These are phyloP conservation scores for Fusarium verticillioides DNA, from an alignment of 2,329 filamentous ascomycete genomes.

Conservation along the genomic window DNA sequence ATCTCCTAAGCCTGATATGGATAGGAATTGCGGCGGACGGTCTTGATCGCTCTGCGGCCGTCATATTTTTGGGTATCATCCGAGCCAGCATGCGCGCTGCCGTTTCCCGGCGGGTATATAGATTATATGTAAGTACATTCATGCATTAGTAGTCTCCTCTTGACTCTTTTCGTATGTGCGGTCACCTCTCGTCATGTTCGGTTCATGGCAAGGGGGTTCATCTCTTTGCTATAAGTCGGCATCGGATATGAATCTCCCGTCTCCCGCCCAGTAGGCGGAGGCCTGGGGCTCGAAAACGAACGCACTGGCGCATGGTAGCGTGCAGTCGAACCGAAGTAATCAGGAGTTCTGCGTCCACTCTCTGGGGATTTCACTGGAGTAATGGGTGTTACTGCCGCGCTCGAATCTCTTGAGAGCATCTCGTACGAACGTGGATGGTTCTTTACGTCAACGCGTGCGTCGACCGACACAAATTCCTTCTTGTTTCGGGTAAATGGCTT, in stretches of 20 bases:
- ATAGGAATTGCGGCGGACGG: not conserved
- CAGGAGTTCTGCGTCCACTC: slow-evolving; percentile 60
- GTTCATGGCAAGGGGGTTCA: slow-evolving; percentile 69
- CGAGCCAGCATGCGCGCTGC: not conserved
- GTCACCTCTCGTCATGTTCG: slow-evolving; percentile 55
- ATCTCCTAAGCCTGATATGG: not conserved
- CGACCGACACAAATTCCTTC: slow-evolving; percentile 89
- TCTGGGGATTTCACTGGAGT: slow-evolving; percentile 53
- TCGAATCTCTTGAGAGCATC: slow-evolving; percentile 75
- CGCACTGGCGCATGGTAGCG: slow-evolving; percentile 65
- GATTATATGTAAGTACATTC: slow-evolving; percentile 21
- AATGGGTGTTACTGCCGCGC: slow-evolving; percentile 64
- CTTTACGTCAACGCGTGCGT: slow-evolving; percentile 73
- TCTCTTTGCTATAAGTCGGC: slow-evolving; percentile 51
- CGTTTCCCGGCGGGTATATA: slow-evolving; percentile 9
- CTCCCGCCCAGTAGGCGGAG: slow-evolving; percentile 59
- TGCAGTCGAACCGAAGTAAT: slow-evolving; percentile 66
- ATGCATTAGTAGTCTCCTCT: slow-evolving; percentile 13
- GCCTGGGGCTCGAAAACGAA: slow-evolving; percentile 67
- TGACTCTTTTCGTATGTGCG: slow-evolving; percentile 4
- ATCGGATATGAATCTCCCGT: slow-evolving; percentile 54
- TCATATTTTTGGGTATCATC: not conserved
- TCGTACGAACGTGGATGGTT: slow-evolving; percentile 79
- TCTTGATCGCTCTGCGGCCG: slow-evolving; percentile 2
- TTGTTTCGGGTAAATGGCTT: slow-evolving; percentile 62